These are phyloP conservation scores for Clonostachys rosea DNA, from an alignment of 2,329 filamentous ascomycete species.

Conservation along the genomic window DNA sequence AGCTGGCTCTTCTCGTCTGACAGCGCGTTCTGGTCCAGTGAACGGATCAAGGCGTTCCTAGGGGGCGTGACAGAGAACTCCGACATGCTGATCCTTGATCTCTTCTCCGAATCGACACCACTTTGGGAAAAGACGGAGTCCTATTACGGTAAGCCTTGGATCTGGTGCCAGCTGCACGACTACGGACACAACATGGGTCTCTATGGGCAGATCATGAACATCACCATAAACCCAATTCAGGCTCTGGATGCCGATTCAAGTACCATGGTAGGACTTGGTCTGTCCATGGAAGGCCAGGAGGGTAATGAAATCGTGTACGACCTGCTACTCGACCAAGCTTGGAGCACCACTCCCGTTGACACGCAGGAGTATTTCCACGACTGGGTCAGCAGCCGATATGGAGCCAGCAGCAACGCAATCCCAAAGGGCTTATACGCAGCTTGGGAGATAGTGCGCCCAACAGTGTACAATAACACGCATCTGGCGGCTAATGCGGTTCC, in stretches of 20 bases:
- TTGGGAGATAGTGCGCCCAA: neutral
- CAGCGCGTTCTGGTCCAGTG: constrained; percentile 34
- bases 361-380: constrained; percentile 35
- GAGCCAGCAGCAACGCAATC: neutral
- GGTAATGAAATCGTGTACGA: constrained; percentile 49
- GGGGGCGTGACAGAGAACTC: neutral
- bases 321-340: constrained; percentile 44
- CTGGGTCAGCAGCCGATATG: constrained; percentile 39
- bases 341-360: constrained; percentile 35
- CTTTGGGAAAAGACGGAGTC: constrained; percentile 45
- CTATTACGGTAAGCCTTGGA: constrained; percentile 47
- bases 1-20: constrained; percentile 43
- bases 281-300: constrained; percentile 44
- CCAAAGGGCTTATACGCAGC: neutral
- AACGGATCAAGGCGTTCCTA: constrained; percentile 6
- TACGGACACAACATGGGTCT: constrained; percentile 44
- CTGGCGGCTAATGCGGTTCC: neutral
- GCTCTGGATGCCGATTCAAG: constrained; percentile 29
- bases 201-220: constrained; percentile 43
- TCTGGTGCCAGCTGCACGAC: constrained; percentile 47
- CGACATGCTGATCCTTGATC: neutral
- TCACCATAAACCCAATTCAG: constrained; percentile 38
- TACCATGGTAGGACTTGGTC: constrained; percentile 39
- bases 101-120: constrained; percentile 30
- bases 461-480: neutral